A percentile compares a stretch with the other conserved stretches of the same genome.
phyloP scores from a whole-genome alignment of 768 basidiomycete species.

The Heimioporus sp. region DNA sequence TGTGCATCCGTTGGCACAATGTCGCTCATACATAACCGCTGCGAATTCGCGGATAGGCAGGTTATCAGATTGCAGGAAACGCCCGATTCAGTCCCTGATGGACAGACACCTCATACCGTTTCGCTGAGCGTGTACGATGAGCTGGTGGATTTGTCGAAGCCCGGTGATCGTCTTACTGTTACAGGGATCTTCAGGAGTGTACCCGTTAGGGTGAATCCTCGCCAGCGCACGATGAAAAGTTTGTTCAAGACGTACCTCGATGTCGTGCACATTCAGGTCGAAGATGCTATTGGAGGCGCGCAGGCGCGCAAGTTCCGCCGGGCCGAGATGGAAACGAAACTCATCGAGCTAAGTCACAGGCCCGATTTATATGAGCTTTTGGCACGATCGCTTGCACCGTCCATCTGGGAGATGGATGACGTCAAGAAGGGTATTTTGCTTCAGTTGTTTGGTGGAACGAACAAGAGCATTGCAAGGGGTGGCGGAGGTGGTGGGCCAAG shows the following conservation, averaged over 20 bases:
- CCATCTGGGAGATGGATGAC: slow-evolving; percentile 98
- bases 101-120: slow-evolving; percentile 97
- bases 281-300: slow-evolving; percentile 40
- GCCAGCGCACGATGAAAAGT: slow-evolving; percentile 88
- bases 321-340: slow-evolving; percentile 77
- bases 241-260: slow-evolving; percentile 98
- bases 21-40: slow-evolving; percentile 95
- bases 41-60: slow-evolving; percentile 94
- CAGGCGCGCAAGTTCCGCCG: slow-evolving; percentile 38
- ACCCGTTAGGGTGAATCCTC: slow-evolving; percentile 92
- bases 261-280: slow-evolving; percentile 85
- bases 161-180: slow-evolving; percentile 88
- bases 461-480: slow-evolving; percentile 90
- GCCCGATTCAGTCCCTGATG: slow-evolving; percentile 96
- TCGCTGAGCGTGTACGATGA: slow-evolving; percentile 98
- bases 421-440: slow-evolving; percentile 98
- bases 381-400: slow-evolving; percentile 84
- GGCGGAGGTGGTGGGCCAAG: slow-evolving; percentile 95
- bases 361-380: slow-evolving; percentile 88
- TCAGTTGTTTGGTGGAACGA: slow-evolving; percentile 96
- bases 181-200: slow-evolving; percentile 95
- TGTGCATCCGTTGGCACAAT: slow-evolving; percentile 88
- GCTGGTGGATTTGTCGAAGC: slow-evolving; percentile 93
- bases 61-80: slow-evolving; percentile 96
- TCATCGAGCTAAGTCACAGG: slow-evolving; percentile 67